Base-by-base conservation (phyloP, 2,329 filamentous ascomycete genomes). In the Fusarium cicatricum region DNA sequence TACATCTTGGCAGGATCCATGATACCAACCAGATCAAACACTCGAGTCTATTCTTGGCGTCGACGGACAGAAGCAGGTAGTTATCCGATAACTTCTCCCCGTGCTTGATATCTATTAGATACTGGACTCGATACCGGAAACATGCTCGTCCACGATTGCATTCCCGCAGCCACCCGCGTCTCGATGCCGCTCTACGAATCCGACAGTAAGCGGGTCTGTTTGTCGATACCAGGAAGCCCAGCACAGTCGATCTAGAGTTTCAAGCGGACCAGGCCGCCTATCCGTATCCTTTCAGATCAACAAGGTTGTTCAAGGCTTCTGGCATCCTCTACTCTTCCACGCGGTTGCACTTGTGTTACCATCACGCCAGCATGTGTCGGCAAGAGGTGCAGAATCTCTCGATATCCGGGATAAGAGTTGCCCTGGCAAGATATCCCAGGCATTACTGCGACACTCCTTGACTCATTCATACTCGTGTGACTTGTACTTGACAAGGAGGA, bases 321-420 rank as follows among this genome's bases (percentile, higher is more conserved):
- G 19, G 31, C 36, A 43, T 34, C 32, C 33, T 46, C 44, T 36
- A n/a, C 37, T 16, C 41, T 57, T 29, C 37, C 28, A 23, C 48
- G 28, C 28, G 28, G 60, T 62, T 52, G 15, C 36, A 64, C 56
- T 16, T 53, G 40, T 57, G n/a, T 39, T 19, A 43, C 60, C 19
- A 15, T 17, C 23, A 36, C 9, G 23, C 43, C 36, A 52, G 38
- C 34, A 32, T 56, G 28, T 16, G 33, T 16, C 39, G 29, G 36
- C 37, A 42, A 23, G 23, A 21, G 48, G 31, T 64, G 48, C 56
- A 61, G 47, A 50, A 63, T 61, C 60, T 64, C 31, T 43, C 46
- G 23, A 48, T 36, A 45, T 33, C 38, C 29, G 32, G 17, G 17
- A 36, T 31, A 41, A 36, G 44, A 31, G 16, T 34, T 26, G 50